Base-by-base conservation (phyloP, 2,329 filamentous ascomycete genomes). In the Arthroderma sp. region DNA sequence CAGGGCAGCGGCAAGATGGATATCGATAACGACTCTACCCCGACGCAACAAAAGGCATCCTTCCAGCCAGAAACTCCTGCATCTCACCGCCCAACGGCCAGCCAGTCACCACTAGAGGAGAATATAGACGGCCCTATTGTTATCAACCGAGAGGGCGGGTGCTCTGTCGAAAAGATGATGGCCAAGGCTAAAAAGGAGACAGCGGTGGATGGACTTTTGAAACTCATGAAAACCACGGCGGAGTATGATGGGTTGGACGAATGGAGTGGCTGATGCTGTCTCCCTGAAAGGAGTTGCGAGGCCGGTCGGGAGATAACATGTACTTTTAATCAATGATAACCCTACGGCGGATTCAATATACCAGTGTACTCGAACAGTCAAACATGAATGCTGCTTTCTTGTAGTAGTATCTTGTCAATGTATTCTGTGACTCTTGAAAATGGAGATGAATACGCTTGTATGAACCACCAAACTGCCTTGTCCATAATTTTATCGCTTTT, bases 141-240 rank as follows among this genome's bases (percentile, higher is more conserved):
- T 9, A 58, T 60, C n/a, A 60, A 63, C 21, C 33, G 41, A 31
- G 55, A 56, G 15, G 56, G 56, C n/a, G 61, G 62, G 11, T 62
- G 58, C 33, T 44, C 57, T 13, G 60, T 58, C 5, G 63, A 66
- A 28, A 58, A 60, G 38, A 61, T 61, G 43, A 58, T 57, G 19
- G 60, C 59, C 8, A 66, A 66, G 17, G 66, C 67, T 37, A 68
- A 72, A 31, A 49, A 60, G 31, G 71, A 70, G 15, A 70, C 71
- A 41, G 71, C 71, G 1, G 66, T 72, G 4, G 70, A 73, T 57
- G 71, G 71, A 23, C 58, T 73, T 31, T 61, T 73, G 35, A 72
- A 71, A 58, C 63, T 73, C 11, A 73, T 73, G 71, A 68, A 66
- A 21, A 73, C 70, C 23, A 63, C 66, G 8, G 65, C 66, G 31